These are phyloP conservation scores for Blastomyces parvus DNA, from an alignment of 2,329 filamentous ascomycete genomes.

Conservation along the genomic window DNA sequence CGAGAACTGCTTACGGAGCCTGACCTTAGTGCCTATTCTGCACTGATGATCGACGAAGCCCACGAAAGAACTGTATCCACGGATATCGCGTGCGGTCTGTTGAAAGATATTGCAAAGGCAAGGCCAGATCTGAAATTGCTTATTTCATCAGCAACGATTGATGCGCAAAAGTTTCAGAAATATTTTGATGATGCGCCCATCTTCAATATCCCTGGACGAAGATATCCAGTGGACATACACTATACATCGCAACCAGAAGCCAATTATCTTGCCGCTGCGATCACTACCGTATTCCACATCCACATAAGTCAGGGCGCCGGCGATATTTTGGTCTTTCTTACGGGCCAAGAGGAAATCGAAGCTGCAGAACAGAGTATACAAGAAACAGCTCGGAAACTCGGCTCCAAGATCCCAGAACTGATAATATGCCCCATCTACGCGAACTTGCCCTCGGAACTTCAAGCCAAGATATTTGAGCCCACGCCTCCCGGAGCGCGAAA, in stretches of 20 bases:
- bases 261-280: slow-evolving; percentile 82
- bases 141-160: slow-evolving; percentile 90
- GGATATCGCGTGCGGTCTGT: slow-evolving; percentile 75
- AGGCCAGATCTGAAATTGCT: slow-evolving; percentile 79
- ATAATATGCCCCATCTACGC: slow-evolving; percentile 91
- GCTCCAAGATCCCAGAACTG: slow-evolving; percentile 72
- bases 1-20: slow-evolving; percentile 86
- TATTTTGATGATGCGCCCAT: slow-evolving; percentile 92
- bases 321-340: slow-evolving; percentile 89
- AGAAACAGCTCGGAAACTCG: slow-evolving; percentile 79
- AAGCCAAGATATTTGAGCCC: slow-evolving; percentile 89
- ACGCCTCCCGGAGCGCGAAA: slow-evolving; percentile 79
- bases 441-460: slow-evolving; percentile 80
- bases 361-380: slow-evolving; percentile 72
- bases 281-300: slow-evolving; percentile 91
- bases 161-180: slow-evolving; percentile 80
- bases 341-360: slow-evolving; percentile 94
- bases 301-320: slow-evolving; percentile 77
- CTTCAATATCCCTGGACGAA: slow-evolving; percentile 84
- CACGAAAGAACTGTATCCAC: slow-evolving; percentile 89
- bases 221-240: slow-evolving; percentile 83
- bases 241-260: slow-evolving; percentile 86
- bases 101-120: slow-evolving; percentile 79
- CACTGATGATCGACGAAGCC: slow-evolving; percentile 93
- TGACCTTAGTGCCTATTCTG: slow-evolving; percentile 69